Evolutionary conservation across 352 stramenopile species (phyloP).

Genomic region (Globisporangium paroecandrum): DNA sequence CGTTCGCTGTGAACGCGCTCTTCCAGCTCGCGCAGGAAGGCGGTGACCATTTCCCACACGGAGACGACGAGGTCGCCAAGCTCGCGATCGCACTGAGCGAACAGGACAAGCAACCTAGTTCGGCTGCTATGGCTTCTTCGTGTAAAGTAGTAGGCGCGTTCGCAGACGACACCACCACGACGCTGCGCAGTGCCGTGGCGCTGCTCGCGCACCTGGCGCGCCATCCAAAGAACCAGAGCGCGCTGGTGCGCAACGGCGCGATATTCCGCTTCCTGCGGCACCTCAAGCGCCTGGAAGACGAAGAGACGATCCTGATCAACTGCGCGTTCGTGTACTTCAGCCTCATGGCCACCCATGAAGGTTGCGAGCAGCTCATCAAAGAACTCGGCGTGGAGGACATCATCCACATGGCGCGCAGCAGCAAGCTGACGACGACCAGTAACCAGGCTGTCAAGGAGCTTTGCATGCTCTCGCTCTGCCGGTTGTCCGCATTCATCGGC

Average conservation of each 20-base stretch:
- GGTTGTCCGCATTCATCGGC: conserved; percentile 59
- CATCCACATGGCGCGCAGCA: conserved; percentile 56
- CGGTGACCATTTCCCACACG: conserved; percentile 54
- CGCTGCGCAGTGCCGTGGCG: conserved; percentile 43
- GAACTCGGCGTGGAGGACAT: conserved; percentile 66
- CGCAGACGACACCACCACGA: conserved; percentile 2
- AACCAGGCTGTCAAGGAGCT: conserved; percentile 61
- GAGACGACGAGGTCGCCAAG: conserved; percentile 48
- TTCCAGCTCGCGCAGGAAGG: conserved; percentile 45
- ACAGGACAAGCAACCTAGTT: conserved; percentile 17
- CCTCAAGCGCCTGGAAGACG: conserved; percentile 39
- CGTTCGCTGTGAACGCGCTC: conserved; percentile 55
- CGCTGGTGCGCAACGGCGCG: conserved; percentile 48
- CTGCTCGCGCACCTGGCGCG: conserved; percentile 60
- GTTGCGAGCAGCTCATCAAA: conserved; percentile 70
- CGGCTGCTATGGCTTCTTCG: not conserved
- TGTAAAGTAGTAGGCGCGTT: not conserved
- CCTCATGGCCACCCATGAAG: conserved; percentile 60
- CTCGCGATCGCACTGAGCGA: conserved; percentile 40
- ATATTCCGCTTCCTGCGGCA: conserved; percentile 59
- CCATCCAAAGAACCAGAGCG: conserved; percentile 47
- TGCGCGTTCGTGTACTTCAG: conserved; percentile 66
- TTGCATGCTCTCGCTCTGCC: conserved; percentile 65
- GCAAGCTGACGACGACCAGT: conserved; percentile 28
- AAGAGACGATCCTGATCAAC: conserved; percentile 61